phyloP scores from a whole-genome alignment of 306 rosid genomes.

The Rosa lucieae region DNA sequence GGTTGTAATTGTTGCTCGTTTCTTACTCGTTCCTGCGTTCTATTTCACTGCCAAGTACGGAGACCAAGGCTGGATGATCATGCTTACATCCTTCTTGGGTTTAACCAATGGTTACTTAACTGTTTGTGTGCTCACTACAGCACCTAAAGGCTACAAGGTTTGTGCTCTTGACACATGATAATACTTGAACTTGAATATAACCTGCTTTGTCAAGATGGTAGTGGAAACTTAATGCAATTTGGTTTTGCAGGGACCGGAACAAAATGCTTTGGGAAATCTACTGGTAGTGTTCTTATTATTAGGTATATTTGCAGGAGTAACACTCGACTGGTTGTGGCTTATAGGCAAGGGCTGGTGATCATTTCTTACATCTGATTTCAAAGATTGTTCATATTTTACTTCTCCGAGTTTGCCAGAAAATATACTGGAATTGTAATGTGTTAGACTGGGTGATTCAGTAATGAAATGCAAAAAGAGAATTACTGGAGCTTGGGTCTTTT shows the following conservation, averaged over 20 bases:
- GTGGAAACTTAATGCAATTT: background rate
- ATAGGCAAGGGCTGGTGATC: constrained; percentile 90
- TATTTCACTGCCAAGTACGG: constrained; percentile 83
- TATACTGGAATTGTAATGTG: background rate
- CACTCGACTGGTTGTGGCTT: constrained; percentile 93
- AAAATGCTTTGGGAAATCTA: constrained; percentile 89
- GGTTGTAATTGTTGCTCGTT: constrained; percentile 39
- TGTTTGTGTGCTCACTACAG: constrained; percentile 77
- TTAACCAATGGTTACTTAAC: constrained; percentile 80
- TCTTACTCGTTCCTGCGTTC: constrained; percentile 73
- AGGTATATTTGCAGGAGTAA: constrained; percentile 83
- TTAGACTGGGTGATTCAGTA: background rate
- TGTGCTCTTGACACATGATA: constrained; percentile 1
- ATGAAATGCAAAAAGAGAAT: background rate
- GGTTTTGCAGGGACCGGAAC: constrained; percentile 82
- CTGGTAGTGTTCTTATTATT: constrained; percentile 68
- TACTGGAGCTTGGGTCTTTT: background rate
- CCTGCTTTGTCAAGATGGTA: background rate
- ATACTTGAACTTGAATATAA: background rate
- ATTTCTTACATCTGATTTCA: background rate
- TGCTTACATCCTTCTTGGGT: constrained; percentile 77
- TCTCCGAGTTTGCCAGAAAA: background rate
- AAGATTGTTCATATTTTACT: background rate
- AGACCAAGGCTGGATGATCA: constrained; percentile 81
- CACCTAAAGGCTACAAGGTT: constrained; percentile 94